Evolutionary conservation across 2,329 filamentous ascomycete species (phyloP).

Genomic region (Tolypocladium tropicale): DNA sequence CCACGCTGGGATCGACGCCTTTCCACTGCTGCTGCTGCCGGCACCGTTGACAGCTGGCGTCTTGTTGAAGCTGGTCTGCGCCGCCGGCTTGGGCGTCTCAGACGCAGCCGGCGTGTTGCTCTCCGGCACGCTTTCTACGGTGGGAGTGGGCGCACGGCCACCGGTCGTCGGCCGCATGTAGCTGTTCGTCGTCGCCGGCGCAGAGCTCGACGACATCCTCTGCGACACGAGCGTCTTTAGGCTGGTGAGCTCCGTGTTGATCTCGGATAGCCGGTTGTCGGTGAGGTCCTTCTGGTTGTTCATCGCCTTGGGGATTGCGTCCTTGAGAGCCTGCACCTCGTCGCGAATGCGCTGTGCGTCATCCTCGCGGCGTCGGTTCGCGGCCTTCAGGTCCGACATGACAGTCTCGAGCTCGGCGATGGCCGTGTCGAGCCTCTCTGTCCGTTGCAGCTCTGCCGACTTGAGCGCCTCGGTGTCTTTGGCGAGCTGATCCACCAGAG

Average conservation of each 20-base stretch:
- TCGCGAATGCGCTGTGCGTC: constrained; percentile 79
- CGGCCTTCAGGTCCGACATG: constrained; percentile 69
- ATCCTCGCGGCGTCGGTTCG: constrained; percentile 73
- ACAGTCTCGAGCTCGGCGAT: constrained; percentile 78
- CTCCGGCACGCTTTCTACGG: constrained; percentile 8
- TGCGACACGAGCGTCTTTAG: constrained; percentile 76
- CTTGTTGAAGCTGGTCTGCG: constrained; percentile 17
- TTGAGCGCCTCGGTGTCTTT: constrained; percentile 87
- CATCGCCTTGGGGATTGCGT: constrained; percentile 79
- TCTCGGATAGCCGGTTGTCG: constrained; percentile 71
- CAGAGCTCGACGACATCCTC: constrained; percentile 36
- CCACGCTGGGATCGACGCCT: constrained; percentile 69
- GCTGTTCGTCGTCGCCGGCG: constrained; percentile 12
- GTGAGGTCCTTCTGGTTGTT: constrained; percentile 78
- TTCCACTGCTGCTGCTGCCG: constrained; percentile 25
- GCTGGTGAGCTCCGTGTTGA: constrained; percentile 81
- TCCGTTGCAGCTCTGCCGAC: constrained; percentile 72
- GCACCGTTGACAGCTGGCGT: constrained; percentile 21
- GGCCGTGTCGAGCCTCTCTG: constrained; percentile 70
- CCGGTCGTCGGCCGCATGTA: constrained; percentile 14
- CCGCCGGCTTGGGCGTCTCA: constrained; percentile 21
- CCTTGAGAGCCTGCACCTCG: constrained; percentile 73
- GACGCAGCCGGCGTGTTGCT: constrained; percentile 12
- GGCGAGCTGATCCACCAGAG: constrained; percentile 80
- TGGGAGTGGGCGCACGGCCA: constrained; percentile 13